Base-by-base conservation (phyloP, 306 rosid species). In the Crotalaria pallida region DNA sequence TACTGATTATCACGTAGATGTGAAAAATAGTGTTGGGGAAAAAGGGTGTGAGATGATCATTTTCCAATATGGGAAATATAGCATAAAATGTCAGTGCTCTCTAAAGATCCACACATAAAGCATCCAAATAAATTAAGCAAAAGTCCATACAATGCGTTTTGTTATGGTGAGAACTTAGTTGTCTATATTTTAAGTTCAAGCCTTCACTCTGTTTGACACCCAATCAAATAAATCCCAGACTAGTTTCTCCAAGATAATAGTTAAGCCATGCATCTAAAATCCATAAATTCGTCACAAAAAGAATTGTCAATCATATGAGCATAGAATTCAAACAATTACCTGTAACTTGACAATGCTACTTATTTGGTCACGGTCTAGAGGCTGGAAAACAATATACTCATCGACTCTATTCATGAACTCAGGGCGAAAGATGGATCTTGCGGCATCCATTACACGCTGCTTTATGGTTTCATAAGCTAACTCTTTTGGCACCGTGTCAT, bases 341-440 rank as follows among this genome's bases (percentile, higher is more conserved):
- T 94, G 97, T 83, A 94, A 78, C 63, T 61, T 76, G 77, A 94
- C 99, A 36, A 94, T 94, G 81, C 77, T 84, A 83, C 71, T 83
- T 6, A 91, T 91, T 68, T 94, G 99, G 0, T 91, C 87, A 0
- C 92, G 97, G 67, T 91, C 91, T 33, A 94, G 80, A 57, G 97
- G 97, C 80, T 94, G 96, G 95, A 94, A 94, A 47, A 94, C 97
- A 21, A 94, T 94, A 83, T 91, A 94, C 78, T 88, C 99, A 4
- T 94, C 97, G 51, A 94, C 91, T 58, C 99, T 86, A 29, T 94
- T 94, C 97, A 94, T 94, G 85, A 94, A 94, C 84, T 91, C 97
- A 0, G 97, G 99, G 11, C 96, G 92, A 23, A 94, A 94, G 65
- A 94, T 57, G 6, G 99, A 81, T 73, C 97, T 87, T 27, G 97